Evolutionary conservation across 2,329 filamentous ascomycete species (phyloP), one percentile per base, ranked within the genome.

Genomic region (Dothistroma septosporum): DNA sequence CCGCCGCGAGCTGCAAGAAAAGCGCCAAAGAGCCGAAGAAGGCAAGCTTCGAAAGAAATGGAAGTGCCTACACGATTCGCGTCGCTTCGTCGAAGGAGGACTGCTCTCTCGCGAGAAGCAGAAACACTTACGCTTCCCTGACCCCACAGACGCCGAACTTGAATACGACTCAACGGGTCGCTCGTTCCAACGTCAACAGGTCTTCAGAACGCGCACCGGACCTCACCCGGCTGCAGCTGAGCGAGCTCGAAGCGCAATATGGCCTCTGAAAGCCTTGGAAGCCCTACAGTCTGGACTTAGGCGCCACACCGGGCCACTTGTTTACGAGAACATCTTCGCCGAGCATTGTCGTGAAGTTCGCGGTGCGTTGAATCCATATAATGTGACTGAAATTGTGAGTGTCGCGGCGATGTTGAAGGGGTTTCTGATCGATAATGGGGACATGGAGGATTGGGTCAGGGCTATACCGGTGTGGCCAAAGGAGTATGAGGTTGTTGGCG

Each of bases 111-210:
- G 16, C 11, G 52, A 54, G 31, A 71, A 71, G 52, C 58, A 55
- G 33, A 49, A 61, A 1, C 69, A 71, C 22, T 65, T 73, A 9
- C 59, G 57, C 1, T 57, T 62, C 4, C 64, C 63, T 1, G 53
- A 62, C 11, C 54, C 53, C 8, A 49, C 60, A 19, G 11, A 32
- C 16, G 28, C 46, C 14, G 19, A 32, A 28, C 52, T 54, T 9
- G 71, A 74, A 28, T 61, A 65, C 24, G 78, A 80, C 53, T 71
- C 74, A 0, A 76, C 78, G 56, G 78, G 78, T 6, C 32, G 70
- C 0, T 57, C 57, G 0, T 78, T 79, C 53, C 73, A 76, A 54
- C 75, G 78, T 5, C 48, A 76, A 1, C 64, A 74, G 1, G 58
- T 75, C 5, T 77, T 80, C 61, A 47, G 49, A 9, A 57, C 64